phyloP scores from a whole-genome alignment of 2,329 filamentous ascomycete genomes.

The Tolypocladium inflatum region DNA sequence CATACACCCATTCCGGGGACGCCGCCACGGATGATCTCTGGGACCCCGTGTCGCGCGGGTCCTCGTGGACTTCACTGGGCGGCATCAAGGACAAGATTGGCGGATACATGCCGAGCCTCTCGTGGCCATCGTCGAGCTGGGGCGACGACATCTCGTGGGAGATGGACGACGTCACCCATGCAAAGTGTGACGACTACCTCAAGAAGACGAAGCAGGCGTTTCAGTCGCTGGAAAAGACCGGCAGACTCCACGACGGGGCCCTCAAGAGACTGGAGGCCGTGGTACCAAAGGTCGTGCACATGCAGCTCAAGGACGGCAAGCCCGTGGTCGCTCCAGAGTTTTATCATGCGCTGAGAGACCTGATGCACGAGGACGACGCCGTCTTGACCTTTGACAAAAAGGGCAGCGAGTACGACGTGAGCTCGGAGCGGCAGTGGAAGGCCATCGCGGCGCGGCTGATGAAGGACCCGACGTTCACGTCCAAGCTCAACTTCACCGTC shows the following conservation, averaged over 20 bases:
- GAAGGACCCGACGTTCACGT: constrained; percentile 19
- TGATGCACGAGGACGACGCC: constrained; percentile 38
- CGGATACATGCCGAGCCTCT: constrained; percentile 14
- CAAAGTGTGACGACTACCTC: constrained; percentile 12
- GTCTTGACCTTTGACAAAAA: constrained; percentile 36
- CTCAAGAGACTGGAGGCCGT: constrained; percentile 34
- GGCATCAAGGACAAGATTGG: constrained; percentile 9
- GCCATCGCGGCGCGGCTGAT: constrained; percentile 33
- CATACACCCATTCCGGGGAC: not conserved
- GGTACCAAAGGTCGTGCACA: constrained; percentile 48
- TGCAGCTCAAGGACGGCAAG: constrained; percentile 42
- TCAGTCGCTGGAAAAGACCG: constrained; percentile 16
- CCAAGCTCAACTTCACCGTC: constrained; percentile 15
- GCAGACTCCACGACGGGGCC: constrained; percentile 24
- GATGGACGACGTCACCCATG: constrained; percentile 7
- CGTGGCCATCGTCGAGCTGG: constrained; percentile 13
- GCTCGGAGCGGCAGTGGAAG: constrained; percentile 37
- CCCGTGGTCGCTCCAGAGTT: constrained; percentile 50
- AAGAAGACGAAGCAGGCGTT: constrained; percentile 20
- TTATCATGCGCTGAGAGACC: constrained; percentile 52
- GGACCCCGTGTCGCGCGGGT: constrained; percentile 1
- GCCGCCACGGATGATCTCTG: constrained; percentile 3
- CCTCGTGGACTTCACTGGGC: constrained; percentile 2
- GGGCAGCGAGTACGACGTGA: constrained; percentile 24
- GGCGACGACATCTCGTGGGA: constrained; percentile 12